These are phyloP conservation scores for Gossypium sturtianum DNA, from an alignment of 345 rosid species.

Conservation along the genomic window DNA sequence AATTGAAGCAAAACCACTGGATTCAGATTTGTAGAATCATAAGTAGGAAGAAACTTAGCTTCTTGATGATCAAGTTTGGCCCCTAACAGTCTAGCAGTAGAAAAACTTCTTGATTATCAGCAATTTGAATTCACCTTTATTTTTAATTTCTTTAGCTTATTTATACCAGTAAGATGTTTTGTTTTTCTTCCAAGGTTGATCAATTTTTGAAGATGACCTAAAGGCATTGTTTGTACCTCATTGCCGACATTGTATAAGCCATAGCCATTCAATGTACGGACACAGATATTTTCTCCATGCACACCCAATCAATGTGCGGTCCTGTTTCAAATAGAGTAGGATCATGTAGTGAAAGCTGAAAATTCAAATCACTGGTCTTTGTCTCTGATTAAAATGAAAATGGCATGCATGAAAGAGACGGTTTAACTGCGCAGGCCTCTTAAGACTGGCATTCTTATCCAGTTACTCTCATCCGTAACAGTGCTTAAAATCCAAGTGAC, in stretches of 20 bases:
- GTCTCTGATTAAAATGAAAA: background rate
- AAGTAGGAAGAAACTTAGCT: background rate
- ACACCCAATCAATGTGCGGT: background rate
- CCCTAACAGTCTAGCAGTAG: background rate
- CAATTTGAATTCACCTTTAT: background rate
- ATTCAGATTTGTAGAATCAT: background rate
- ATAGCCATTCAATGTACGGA: background rate
- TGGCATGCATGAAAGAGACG: background rate
- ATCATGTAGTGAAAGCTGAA: background rate
- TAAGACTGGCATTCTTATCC: background rate
- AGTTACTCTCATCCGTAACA: background rate
- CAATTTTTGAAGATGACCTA: background rate
- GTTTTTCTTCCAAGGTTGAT: background rate
- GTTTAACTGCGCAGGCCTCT: background rate
- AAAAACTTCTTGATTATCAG: background rate
- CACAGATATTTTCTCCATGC: background rate
- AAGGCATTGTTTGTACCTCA: background rate
- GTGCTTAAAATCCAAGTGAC: background rate
- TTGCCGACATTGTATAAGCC: background rate
- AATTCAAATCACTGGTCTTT: background rate
- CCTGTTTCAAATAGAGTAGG: background rate
- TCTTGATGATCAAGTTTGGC: background rate
- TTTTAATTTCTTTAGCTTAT: background rate
- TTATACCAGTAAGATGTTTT: background rate
- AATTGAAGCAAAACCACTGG: background rate